Evolutionary conservation across 129 eudicot genomes (phyloP), one percentile per base, ranked within the genome.

Genomic region (Sambucus nigra): DNA sequence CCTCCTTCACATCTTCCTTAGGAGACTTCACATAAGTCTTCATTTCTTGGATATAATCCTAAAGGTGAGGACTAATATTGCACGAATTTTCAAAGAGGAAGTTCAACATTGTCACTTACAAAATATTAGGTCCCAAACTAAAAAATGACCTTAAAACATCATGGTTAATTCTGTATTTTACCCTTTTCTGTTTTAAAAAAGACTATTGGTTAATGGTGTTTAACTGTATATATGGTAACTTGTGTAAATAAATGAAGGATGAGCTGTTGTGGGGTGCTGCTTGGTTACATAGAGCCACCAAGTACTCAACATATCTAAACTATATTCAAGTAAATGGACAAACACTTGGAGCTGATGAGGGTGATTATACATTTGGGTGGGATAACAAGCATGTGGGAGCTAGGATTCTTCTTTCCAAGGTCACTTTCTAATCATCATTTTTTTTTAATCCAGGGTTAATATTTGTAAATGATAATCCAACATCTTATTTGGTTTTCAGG

Each of bases 321-420:
- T 92, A 82, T 71, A 92, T 92, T 53, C 87, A 86, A 65, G 73
- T 63, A 29, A 92, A 92, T 74, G 96, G 99, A 5, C 80, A 72
- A 53, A 76, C 81, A 7, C 77, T 92, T 22, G 99, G 99, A 54
- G 96, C 96, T 42, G 80, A 63, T 69, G 99, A 92, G 48, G 60
- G 61, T 66, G 99, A 92, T 65, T 69, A 76, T 60, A 92, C 96
- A 12, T 92, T 92, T 77, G 96, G 99, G 39, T 92, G 99, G 99
- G 99, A 92, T 53, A 86, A 92, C 65, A 92, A 92, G 75, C 99
- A 86, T 73, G 96, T 83, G 66, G 99, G 99, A 49, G 99, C 99
- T 31, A 80, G 99, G 52, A 66, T 92, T 59, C 94, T 92, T 49
- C 77, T 92, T 21, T 92, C 99, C 54, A 92, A 92, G 96, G 99